Conservation (phyloP, 805 yeast species). For the Myxozyma neotropica region DNA sequence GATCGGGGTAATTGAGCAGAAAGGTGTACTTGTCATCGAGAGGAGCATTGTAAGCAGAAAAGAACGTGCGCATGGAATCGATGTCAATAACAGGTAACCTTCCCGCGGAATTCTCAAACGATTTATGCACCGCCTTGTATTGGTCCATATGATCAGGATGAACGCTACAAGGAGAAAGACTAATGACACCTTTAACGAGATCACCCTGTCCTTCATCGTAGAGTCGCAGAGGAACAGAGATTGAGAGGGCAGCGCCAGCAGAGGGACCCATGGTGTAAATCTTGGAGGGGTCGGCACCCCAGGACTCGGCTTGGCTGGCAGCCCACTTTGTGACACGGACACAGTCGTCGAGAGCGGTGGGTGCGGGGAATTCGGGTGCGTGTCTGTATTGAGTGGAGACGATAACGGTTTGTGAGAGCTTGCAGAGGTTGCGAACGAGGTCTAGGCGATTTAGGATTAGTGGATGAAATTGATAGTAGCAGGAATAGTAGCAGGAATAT, state of each 20-base stretch:
- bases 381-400: slow-evolving; percentile 14
- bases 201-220: slow-evolving; percentile 10
- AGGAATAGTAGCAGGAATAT: neutral
- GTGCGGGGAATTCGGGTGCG: slow-evolving; percentile 20
- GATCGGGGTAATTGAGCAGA: slow-evolving; percentile 6
- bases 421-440: slow-evolving; percentile 12
- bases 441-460: neutral
- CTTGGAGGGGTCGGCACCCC: slow-evolving; percentile 9
- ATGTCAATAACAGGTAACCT: slow-evolving; percentile 11
- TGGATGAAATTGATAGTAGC: too few relatives aligned
- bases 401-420: slow-evolving; percentile 15
- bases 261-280: slow-evolving; percentile 12
- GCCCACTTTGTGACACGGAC: slow-evolving; percentile 12
- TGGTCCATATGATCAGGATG: slow-evolving; percentile 7
- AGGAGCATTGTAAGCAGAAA: slow-evolving; percentile 12
- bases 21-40: slow-evolving; percentile 12
- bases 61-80: slow-evolving; percentile 12
- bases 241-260: slow-evolving; percentile 16
- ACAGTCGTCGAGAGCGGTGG: slow-evolving; percentile 19
- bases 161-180: slow-evolving; percentile 11
- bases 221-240: slow-evolving; percentile 5
- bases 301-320: neutral
- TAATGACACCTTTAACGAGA: slow-evolving; percentile 2
- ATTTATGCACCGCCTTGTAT: slow-evolving; percentile 5
- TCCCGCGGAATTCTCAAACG: slow-evolving; percentile 7